Conservation (phyloP, 345 rosid genomes). For the Acer yangbiense region DNA sequence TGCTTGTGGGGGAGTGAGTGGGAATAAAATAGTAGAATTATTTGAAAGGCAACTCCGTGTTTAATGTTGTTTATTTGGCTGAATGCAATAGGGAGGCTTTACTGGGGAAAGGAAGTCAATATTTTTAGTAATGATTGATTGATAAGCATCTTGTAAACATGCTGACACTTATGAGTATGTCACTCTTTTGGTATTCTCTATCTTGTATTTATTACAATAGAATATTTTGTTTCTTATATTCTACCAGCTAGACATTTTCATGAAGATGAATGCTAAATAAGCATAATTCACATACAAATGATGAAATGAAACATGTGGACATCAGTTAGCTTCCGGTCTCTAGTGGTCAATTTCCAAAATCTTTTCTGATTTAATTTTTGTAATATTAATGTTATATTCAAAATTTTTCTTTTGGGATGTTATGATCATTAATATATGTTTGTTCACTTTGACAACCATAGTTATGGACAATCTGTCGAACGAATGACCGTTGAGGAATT, state of each 20-base stretch:
- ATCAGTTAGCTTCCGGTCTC: no score
- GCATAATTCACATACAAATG: neutral
- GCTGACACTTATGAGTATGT: no score
- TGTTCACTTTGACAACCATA: conserved; percentile 29
- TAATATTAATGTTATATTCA: neutral
- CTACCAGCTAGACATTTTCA: neutral
- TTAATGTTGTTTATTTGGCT: no score
- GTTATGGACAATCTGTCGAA: conserved; percentile 60
- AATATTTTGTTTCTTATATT: neutral
- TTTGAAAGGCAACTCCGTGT: no score
- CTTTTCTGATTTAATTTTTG: no score
- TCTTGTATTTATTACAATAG: neutral
- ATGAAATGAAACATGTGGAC: no score
- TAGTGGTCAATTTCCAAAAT: no score
- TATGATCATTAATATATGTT: conserved; percentile 15
- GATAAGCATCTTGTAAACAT: neutral
- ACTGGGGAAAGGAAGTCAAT: neutral
- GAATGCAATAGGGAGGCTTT: no score
- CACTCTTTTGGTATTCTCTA: neutral
- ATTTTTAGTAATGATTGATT: neutral
- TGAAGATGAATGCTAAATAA: neutral
- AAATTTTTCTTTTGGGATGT: conserved; percentile 1
- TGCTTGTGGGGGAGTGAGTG: no score
- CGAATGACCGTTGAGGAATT: conserved; percentile 70
- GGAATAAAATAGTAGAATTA: no score